Evolutionary conservation across 2,329 filamentous ascomycete genomes (phyloP), one percentile per base, ranked within the genome.

Genomic region (Calonectria pauciramosa): DNA sequence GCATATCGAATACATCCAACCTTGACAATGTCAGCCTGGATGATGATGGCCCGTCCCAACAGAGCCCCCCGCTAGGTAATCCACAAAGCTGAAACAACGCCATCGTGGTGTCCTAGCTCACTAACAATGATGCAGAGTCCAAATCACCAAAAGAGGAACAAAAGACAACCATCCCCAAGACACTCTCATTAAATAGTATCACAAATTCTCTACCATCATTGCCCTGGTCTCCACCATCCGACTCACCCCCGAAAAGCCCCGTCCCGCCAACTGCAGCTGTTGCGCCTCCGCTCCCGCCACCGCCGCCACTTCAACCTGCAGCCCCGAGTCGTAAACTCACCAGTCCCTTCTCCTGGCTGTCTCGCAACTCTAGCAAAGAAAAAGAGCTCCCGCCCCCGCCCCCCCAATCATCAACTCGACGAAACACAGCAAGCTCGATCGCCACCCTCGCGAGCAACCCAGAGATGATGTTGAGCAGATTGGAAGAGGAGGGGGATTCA

Each of bases 301-400:
- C 78, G 30, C 49, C 83, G 65, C 79, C 85, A 5, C 71, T 79
- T 23, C 79, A 78, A 32, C 75, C 82, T 28, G 79, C 82, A 26
- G 86, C 88, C 2, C 86, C 87, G 16, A 78, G 90, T 74, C 89
- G 95, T 82, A 98, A 97, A 84, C 90, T 97, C 70, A 96, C 95
- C 11, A 95, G 95, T 79, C 95, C 94, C n/a, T 97, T 98, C 80
- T 92, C 95, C 49, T 96, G 95, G 93, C 90, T 97, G 49, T 95
- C 95, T 38, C 89, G 95, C 78, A 93, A 90, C 83, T 91, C 92
- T 14, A 87, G 86, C 67, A 93, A 93, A 80, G 87, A 89, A 5
- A 90, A 90, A 77, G 89, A 91, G 11, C 80, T 82, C 26, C 83
- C 87, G 52, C 89, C 91, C 67, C 90, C 92, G 16, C 89, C 91